Evolutionary conservation across 179 eudicot genomes (phyloP).

Genomic region (Beta corolliflora): DNA sequence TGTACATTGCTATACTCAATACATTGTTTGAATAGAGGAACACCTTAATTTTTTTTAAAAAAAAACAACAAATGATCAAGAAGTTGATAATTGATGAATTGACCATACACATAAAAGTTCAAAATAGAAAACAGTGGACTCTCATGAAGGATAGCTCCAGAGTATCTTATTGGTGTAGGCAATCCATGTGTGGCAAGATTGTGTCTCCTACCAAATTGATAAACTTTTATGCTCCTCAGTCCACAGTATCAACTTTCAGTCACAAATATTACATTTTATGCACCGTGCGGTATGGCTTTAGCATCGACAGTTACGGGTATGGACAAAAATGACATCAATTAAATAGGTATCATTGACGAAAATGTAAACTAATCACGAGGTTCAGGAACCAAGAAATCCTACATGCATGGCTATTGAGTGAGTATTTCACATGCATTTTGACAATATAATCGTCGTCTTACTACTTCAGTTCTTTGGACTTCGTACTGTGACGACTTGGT

Average conservation of each 20-base stretch:
- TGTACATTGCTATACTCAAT: too few relatives aligned
- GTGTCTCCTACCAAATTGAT: constrained; percentile 10
- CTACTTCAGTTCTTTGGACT: background rate
- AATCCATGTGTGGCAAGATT: constrained; percentile 18
- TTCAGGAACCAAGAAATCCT: background rate
- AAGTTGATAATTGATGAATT: background rate
- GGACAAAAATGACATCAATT: background rate
- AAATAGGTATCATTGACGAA: background rate
- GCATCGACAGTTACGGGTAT: background rate
- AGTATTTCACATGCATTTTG: constrained; percentile 1
- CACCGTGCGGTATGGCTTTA: constrained; percentile 15
- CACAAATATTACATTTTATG: background rate
- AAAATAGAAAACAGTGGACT: background rate
- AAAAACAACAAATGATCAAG: background rate
- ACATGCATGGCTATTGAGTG: background rate
- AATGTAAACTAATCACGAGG: background rate
- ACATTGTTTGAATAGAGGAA: too few relatives aligned
- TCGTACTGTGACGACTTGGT: background rate
- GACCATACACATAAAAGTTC: background rate
- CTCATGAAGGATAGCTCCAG: background rate
- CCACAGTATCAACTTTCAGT: background rate
- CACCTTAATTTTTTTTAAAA: background rate
- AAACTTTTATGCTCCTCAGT: background rate
- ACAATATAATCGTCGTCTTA: background rate
- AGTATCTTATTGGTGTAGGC: constrained; percentile 12